Conservation (phyloP, 768 basidiomycete species). For the Mycena rosella region DNA sequence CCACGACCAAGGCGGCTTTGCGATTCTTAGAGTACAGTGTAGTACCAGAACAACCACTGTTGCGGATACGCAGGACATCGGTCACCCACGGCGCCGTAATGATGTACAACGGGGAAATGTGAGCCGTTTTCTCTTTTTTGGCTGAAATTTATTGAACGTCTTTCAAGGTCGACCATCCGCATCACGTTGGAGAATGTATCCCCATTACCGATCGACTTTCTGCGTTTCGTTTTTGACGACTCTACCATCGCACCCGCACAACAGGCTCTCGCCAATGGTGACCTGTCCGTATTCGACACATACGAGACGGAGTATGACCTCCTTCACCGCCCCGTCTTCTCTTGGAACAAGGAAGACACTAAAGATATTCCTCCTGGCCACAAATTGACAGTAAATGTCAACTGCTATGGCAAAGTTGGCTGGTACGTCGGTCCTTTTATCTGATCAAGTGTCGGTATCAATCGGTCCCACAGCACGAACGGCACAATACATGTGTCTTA, state of each 20-base stretch:
- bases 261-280: slow-evolving; percentile 82
- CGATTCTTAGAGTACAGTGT: slow-evolving; percentile 86
- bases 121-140: slow-evolving; percentile 40
- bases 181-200: slow-evolving; percentile 94
- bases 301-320: slow-evolving; percentile 93
- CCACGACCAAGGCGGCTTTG: slow-evolving; percentile 44
- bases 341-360: slow-evolving; percentile 71
- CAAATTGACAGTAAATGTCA: slow-evolving; percentile 74
- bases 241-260: slow-evolving; percentile 85
- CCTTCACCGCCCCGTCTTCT: slow-evolving; percentile 82
- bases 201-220: slow-evolving; percentile 82
- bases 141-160: slow-evolving; percentile 23
- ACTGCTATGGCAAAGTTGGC: slow-evolving; percentile 90
- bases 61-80: slow-evolving; percentile 90
- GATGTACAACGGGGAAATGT: slow-evolving; percentile 97
- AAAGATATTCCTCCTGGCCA: slow-evolving; percentile 76
- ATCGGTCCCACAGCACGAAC: slow-evolving; percentile 64
- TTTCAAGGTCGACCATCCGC: slow-evolving; percentile 80
- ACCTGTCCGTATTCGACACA: slow-evolving; percentile 84
- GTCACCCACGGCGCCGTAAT: slow-evolving; percentile 94
- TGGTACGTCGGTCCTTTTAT: slow-evolving; percentile 74
- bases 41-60: slow-evolving; percentile 87
- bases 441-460: slow-evolving; percentile 29
- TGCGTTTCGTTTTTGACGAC: slow-evolving; percentile 91
- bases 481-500: slow-evolving; percentile 90